Conservation (phyloP, 805 yeast genomes). For the Spathaspora boniae region DNA sequence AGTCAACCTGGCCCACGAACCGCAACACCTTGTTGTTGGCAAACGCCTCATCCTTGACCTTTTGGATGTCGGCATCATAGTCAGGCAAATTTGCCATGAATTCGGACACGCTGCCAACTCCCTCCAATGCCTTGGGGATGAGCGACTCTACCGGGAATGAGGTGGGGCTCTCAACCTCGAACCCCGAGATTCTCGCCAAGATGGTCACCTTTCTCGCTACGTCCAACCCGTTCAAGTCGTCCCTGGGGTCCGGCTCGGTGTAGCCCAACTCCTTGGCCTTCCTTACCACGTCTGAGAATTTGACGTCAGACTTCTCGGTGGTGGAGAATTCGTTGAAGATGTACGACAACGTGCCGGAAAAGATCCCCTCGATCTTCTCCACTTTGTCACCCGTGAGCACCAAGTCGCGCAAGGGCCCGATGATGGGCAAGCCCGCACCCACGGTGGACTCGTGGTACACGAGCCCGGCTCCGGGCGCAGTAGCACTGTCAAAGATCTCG, state of each 20-base stretch:
- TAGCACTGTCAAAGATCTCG: constrained; percentile 56
- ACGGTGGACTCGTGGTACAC: constrained; percentile 98
- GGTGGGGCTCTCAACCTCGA: constrained; percentile 78
- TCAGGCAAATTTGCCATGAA: constrained; percentile 78
- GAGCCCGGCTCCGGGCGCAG: constrained; percentile 55
- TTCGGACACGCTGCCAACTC: constrained; percentile 68
- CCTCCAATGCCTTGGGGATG: constrained; percentile 83
- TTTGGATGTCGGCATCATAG: constrained; percentile 75
- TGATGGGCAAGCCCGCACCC: constrained; percentile 96
- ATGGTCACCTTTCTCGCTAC: constrained; percentile 98
- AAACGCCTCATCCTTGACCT: constrained; percentile 76
- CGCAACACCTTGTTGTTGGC: constrained; percentile 83
- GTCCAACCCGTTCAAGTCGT: constrained; percentile 95
- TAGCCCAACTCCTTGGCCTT: constrained; percentile 90
- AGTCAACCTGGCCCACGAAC: constrained; percentile 88
- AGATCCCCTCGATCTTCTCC: constrained; percentile 89
- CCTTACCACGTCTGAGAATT: constrained; percentile 85
- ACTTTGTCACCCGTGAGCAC: constrained; percentile 91
- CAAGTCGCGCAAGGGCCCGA: constrained; percentile 84
- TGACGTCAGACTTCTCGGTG: constrained; percentile 50
- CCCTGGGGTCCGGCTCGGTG: constrained; percentile 99
- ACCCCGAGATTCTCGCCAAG: constrained; percentile 88
- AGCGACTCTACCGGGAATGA: constrained; percentile 93
- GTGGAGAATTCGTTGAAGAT: constrained; percentile 92
- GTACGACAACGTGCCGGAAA: constrained; percentile 93